These are phyloP conservation scores for Lachnellula suecica DNA, from an alignment of 2,329 filamentous ascomycete genomes.

Conservation along the genomic window DNA sequence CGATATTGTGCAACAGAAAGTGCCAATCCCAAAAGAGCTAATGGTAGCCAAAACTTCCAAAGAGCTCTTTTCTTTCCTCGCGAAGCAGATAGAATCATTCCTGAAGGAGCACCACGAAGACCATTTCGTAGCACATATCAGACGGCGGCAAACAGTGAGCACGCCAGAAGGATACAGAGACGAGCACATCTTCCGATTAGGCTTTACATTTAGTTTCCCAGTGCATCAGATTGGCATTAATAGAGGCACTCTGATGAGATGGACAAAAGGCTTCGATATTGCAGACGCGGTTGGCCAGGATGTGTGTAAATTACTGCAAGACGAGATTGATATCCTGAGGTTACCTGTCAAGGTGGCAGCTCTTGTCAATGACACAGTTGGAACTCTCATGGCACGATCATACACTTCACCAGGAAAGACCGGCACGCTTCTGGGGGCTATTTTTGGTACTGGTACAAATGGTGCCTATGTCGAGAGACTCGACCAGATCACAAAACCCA, in stretches of 20 bases:
- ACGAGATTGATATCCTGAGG: constrained; percentile 80
- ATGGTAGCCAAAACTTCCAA: constrained; percentile 86
- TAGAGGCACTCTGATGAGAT: constrained; percentile 88
- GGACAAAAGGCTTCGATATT: constrained; percentile 99
- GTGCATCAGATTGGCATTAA: constrained; percentile 94
- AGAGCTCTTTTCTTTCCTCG: constrained; percentile 89
- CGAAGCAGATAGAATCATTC: constrained; percentile 88
- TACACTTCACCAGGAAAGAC: constrained; percentile 90
- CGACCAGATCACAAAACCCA: constrained; percentile 75
- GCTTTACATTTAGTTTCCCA: constrained; percentile 99
- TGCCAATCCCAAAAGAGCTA: constrained; percentile 82
- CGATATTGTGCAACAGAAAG: constrained; percentile 88
- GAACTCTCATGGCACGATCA: constrained; percentile 94
- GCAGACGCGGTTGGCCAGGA: constrained; percentile 92
- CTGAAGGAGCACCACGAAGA: constrained; percentile 84
- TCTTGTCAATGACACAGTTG: constrained; percentile 95
- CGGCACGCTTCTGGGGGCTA: constrained; percentile 86
- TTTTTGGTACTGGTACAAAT: constrained; percentile 54
- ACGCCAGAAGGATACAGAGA: constrained; percentile 60
- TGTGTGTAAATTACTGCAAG: constrained; percentile 85
- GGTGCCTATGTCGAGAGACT: constrained; percentile 72
- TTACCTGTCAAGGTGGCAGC: constrained; percentile 94
- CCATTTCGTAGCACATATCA: constrained; percentile 72
- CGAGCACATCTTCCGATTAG: constrained; percentile 83
- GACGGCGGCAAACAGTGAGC: constrained; percentile 61